Base-by-base conservation (phyloP, 2,329 filamentous ascomycete species). In the Akanthomyces dipterigenus region DNA sequence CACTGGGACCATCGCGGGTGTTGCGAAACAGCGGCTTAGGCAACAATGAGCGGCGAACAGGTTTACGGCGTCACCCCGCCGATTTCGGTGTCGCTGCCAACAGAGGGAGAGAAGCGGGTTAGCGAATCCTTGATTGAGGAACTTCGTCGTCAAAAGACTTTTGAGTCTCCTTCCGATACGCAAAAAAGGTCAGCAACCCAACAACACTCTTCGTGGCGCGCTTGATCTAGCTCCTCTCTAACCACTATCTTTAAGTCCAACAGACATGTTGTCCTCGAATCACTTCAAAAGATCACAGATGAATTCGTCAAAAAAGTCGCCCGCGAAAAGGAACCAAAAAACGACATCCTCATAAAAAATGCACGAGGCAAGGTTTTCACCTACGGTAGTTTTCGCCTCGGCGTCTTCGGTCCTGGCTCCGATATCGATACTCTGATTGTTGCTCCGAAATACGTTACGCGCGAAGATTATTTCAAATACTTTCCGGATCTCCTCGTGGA, bases 351-450 rank as follows among this genome's bases (percentile, higher is more conserved):
- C 50, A 84, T 95, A 50, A 90, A 93, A 67, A 88, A 89, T 70
- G 90, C 93, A 6, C 90, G 93, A 58, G 95, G 93, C 65, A 95
- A 93, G 77, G 87, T 99, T 67, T 96, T 96, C 73, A 96, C 93
- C 1, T 99, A 95, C 74, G 95, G 95, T 65, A 98, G 95, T 75
- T 99, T 93, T 75, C 88, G 93, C 43, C 81, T 99, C 14, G 95
- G 95, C 63, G 95, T 98, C 26, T 96, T 90, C 74, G 93, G 93
- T 6, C 95, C 95, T 49, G 92, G 92, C 55, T 98, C 95, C 51
- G 95, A 99, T 85, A 98, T 99, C 69, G 95, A 99, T 77, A 97
- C 95, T 1, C 85, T 99, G 56, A 87, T 98, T 63, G 89, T 97
- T 55, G 93, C 88, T 16, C 95, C 95, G 11, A 93, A 91, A 76